Evolutionary conservation across 1,284 basidiomycete species (phyloP).

Genomic region (Vanrija humicola): DNA sequence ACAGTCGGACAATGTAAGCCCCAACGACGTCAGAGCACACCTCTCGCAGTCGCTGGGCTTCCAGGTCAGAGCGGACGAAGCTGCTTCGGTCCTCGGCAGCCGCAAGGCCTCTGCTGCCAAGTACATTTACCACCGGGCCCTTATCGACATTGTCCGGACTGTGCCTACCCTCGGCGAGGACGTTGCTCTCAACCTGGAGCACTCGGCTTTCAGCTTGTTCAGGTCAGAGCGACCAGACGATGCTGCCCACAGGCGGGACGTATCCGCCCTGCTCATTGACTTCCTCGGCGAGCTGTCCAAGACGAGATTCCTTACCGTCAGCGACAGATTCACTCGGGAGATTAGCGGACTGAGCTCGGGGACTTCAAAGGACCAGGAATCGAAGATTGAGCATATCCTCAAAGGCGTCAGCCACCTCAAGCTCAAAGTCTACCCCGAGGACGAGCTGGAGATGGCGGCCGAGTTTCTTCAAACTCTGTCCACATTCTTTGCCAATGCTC

Average conservation of each 20-base stretch:
- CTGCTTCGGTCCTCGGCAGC: conserved; percentile 61
- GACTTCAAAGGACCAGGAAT: conserved; percentile 70
- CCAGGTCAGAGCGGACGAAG: conserved; percentile 52
- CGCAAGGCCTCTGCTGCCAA: conserved; percentile 73
- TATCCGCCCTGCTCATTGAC: conserved; percentile 75
- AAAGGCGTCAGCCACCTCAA: conserved; percentile 72
- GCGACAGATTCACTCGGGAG: conserved; percentile 76
- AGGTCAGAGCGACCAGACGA: conserved; percentile 61
- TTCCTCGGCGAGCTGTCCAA: conserved; percentile 76
- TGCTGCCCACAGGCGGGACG: conserved; percentile 65
- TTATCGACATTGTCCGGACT: conserved; percentile 70
- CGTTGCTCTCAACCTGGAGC: conserved; percentile 72
- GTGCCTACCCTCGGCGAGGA: conserved; percentile 68
- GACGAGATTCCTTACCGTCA: conserved; percentile 79
- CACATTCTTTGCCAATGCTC: conserved; percentile 75
- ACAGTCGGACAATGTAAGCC: conserved; percentile 64
- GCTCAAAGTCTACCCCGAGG: conserved; percentile 87
- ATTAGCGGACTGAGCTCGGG: conserved; percentile 68
- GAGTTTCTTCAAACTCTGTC: conserved; percentile 84
- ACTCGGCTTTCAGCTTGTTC: conserved; percentile 81
- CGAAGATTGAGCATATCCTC: conserved; percentile 75
- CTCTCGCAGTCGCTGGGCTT: conserved; percentile 35
- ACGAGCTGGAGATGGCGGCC: conserved; percentile 87
- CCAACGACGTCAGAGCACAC: conserved; percentile 46
- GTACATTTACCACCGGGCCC: conserved; percentile 80